Base-by-base conservation (phyloP, 2,329 filamentous ascomycete genomes). In the Aspergillus sp. region DNA sequence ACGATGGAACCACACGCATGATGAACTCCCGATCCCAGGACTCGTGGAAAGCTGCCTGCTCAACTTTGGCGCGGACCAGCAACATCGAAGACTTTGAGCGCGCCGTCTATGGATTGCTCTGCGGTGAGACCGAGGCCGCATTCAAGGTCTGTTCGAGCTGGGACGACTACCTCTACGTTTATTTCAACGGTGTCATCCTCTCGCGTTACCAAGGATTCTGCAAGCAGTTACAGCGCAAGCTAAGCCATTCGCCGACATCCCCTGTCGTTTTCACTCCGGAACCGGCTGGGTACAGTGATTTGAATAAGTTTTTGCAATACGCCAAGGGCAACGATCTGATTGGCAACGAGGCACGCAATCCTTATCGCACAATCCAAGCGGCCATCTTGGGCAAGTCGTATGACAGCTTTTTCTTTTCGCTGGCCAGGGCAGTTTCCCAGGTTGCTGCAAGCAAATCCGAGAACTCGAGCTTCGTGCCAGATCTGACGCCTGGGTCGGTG, bases 51-150 rank as follows among this genome's bases (percentile, higher is more conserved):
- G 51, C 59, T 41, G 64, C 65, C 33, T 66, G 67, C 52, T 59
- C 64, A 47, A 65, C 62, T 43, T 58, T 73, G 33, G 82, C 85
- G 19, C 69, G 68, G 38, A 81, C 86, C 40, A 81, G 82, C 2
- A 81, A 81, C 27, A 79, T 78, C 1, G 83, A 87, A 54, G 80
- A 86, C 40, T 91, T 90, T 58, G 90, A 98, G 68, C 81, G 83
- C 43, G 93, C 91, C 12, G 89, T 95, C 0, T 96, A 95, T 61
- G 91, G 89, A 27, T 70, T 96, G 9, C 75, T 98, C n/a, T 85
- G 86, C 34, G 93, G 93, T 39, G 89, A 96, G 59, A 77, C 90
- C 39, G 71, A 79, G 32, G 87, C 85, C 40, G 88, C 94, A 8
- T 82, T 88, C 59, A 80, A 81, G 51, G 82, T 91, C 33, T 90